Conservation (phyloP, 2,329 filamentous ascomycete species). For the Colletotrichum sp. region DNA sequence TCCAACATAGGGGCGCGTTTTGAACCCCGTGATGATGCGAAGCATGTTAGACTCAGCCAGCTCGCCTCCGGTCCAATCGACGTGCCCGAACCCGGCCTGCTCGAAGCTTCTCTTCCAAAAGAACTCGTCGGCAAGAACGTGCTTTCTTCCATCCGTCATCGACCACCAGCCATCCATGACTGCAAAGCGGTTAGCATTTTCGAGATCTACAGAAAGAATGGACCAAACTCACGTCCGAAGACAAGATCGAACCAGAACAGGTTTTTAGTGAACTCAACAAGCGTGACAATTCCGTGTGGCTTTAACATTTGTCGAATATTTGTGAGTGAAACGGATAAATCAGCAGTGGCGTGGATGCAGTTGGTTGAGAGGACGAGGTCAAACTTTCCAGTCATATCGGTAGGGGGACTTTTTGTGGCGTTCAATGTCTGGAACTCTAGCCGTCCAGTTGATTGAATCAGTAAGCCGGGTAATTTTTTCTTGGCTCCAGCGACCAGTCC, state of each 20-base stretch:
- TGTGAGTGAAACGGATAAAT: not conserved
- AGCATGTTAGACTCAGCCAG: not conserved
- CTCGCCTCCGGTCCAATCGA: not conserved
- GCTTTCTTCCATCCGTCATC: not conserved
- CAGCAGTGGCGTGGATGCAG: constrained; percentile 32
- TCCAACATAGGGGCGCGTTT: not conserved
- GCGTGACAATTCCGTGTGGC: constrained; percentile 29
- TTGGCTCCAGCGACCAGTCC: constrained; percentile 32
- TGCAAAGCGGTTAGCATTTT: not conserved
- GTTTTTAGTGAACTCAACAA: constrained; percentile 32
- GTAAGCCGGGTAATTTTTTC: constrained; percentile 26
- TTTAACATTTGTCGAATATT: constrained; percentile 27
- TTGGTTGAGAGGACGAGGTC: constrained; percentile 39
- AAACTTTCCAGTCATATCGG: constrained; percentile 21
- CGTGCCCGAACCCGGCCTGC: not conserved
- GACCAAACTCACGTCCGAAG: constrained; percentile 25
- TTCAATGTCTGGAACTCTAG: constrained; percentile 33
- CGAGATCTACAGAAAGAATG: not conserved
- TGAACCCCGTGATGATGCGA: not conserved
- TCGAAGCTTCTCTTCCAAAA: not conserved
- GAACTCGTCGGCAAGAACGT: not conserved
- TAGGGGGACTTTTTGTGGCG: constrained; percentile 28
- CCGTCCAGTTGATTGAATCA: constrained; percentile 2
- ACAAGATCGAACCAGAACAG: constrained; percentile 34
- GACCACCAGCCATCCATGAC: not conserved